These are phyloP conservation scores for Pyricularia grisea DNA, from an alignment of 2,329 filamentous ascomycete genomes.

Conservation along the genomic window DNA sequence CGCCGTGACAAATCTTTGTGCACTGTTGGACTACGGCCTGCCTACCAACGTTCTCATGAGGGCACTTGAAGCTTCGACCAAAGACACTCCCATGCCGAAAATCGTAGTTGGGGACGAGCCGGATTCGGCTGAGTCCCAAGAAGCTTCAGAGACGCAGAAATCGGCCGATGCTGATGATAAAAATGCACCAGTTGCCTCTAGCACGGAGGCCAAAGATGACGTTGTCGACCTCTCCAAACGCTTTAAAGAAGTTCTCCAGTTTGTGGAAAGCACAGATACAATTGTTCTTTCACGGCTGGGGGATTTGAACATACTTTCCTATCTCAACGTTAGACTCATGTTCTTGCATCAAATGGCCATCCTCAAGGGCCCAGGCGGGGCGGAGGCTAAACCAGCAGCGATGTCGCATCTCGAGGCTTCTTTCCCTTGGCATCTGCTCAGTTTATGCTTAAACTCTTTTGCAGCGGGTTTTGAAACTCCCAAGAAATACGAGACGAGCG, in stretches of 20 bases:
- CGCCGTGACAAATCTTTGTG: slow-evolving; percentile 44
- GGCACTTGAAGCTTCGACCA: slow-evolving; percentile 17
- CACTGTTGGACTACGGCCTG: slow-evolving; percentile 42
- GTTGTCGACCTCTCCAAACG: neutral
- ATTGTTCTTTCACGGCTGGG: slow-evolving; percentile 41
- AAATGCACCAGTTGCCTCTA: slow-evolving; percentile 6
- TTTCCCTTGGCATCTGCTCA: slow-evolving; percentile 29
- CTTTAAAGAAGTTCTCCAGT: slow-evolving; percentile 8
- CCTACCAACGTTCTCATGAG: slow-evolving; percentile 37
- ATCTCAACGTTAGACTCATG: slow-evolving; percentile 51
- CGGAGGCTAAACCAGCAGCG: slow-evolving; percentile 15
- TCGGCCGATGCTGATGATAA: slow-evolving; percentile 7
- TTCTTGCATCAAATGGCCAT: slow-evolving; percentile 42
- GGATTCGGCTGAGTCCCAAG: neutral
- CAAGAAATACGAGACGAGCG: slow-evolving; percentile 23
- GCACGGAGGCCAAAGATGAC: slow-evolving; percentile 8
- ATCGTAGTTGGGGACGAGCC: neutral
- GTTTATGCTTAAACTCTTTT: slow-evolving; percentile 27
- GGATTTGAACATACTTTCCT: slow-evolving; percentile 51
- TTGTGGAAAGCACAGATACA: slow-evolving; percentile 33
- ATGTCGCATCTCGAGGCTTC: slow-evolving; percentile 31
- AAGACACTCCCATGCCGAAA: neutral
- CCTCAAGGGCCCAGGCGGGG: slow-evolving; percentile 17
- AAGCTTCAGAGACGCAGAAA: neutral
- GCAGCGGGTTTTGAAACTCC: slow-evolving; percentile 14